Evolutionary conservation across 1,284 basidiomycete genomes (phyloP), one percentile per base, ranked within the genome.

Genomic region (Apiotrichum montevideense): DNA sequence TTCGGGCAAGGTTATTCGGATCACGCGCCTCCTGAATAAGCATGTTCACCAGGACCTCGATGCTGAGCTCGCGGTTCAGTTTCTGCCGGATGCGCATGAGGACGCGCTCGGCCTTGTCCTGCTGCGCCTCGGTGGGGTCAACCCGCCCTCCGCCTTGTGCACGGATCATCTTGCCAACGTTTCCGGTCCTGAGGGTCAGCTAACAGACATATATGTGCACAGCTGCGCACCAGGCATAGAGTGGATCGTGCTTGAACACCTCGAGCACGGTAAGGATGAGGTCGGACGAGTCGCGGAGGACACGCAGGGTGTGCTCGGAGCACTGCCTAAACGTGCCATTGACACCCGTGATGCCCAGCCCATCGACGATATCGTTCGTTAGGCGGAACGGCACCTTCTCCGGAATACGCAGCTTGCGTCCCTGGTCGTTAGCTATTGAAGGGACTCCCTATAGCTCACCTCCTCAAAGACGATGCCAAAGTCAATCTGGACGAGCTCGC

Each of bases 381-480:
- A 98, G 83, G 15, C 95, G 85, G 82, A 98, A 98, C 0, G 95
- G 95, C 3, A 98, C 92, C 33, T 81, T 81, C 75, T 98, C 96
- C 0, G 94, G 92, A 41, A 93, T 82, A 0, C 80, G 80, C 4
- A 98, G 79, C 21, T 85, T 78, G 69, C 87, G 88, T 11, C 96
- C 95, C 89, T 94, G 52, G 3, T 8, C 7, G 29, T 44, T 47
- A 55, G 54, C n/a, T 39, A 4, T 21, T 21, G 21, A 21, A 21
- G 21, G 21, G 21, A 29, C 15, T 10, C 5, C 21, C 42, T 3
- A 66, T 39, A 7, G 13, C 81, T 66, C 58, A 88, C 90, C 79
- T 92, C 90, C 64, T 97, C 96, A 74, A 98, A 98, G 0, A 93
- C 92, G 55, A 98, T 90, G 2, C 95, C 95, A 35, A 98, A 82